Evolutionary conservation across 164 flowering plant species (phyloP).

Genomic region (Echeveria elegans): DNA sequence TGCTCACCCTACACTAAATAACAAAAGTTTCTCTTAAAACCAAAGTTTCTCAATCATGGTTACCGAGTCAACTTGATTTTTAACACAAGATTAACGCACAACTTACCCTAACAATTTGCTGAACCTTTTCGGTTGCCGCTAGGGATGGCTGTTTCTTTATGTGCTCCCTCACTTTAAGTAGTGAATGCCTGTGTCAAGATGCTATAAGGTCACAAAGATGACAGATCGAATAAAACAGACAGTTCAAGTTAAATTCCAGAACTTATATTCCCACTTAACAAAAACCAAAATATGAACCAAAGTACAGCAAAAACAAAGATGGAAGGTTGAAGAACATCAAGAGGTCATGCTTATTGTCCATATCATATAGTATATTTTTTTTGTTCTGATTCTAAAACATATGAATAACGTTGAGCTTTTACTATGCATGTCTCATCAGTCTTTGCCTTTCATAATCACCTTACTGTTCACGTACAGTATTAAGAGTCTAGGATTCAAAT

Average conservation of each 20-base stretch:
- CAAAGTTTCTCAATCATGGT: neutral
- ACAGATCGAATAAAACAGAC: neutral
- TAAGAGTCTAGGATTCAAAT: too few relatives aligned
- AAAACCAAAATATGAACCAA: neutral
- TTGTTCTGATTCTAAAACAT: too few relatives aligned
- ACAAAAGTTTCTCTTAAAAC: neutral
- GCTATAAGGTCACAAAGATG: neutral
- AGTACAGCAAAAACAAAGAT: neutral
- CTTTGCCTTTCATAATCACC: too few relatives aligned
- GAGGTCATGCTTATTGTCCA: too few relatives aligned
- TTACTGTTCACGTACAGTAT: too few relatives aligned
- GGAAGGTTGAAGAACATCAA: too few relatives aligned
- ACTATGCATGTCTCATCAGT: too few relatives aligned
- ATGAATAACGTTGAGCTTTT: too few relatives aligned
- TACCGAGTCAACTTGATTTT: neutral
- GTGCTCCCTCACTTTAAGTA: constrained; percentile 83
- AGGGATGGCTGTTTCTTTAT: constrained; percentile 93
- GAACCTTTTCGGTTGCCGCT: constrained; percentile 96
- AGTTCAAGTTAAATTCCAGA: neutral
- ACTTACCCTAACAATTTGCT: constrained; percentile 84
- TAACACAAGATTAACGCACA: neutral
- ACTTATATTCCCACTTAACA: neutral
- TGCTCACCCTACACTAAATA: constrained; percentile 78
- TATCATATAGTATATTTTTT: too few relatives aligned
- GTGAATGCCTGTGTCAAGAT: constrained; percentile 55